Evolutionary conservation across 2,329 filamentous ascomycete species (phyloP), one percentile per base, ranked within the genome.

Genomic region (Penicillium sp.): DNA sequence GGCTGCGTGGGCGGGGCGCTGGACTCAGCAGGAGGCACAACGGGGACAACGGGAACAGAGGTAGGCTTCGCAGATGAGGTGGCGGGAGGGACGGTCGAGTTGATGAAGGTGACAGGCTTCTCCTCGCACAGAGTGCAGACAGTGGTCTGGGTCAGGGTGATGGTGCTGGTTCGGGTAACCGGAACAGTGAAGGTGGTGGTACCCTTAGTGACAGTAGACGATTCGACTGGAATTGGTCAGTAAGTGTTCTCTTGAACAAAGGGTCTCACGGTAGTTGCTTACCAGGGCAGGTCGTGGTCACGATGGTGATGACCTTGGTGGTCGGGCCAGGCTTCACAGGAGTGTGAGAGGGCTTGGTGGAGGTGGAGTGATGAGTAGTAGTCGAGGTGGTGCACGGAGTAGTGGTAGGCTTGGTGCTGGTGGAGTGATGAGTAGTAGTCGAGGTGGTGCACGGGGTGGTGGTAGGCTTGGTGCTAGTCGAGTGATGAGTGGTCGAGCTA

Each of bases 211-310:
- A 72, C 61, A 51, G 64, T 60, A 22, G 71, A 66, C 17, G 64
- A 63, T 57, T 71, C 69, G 55, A 74, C 72, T 71, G 25, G 54
- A 35, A 2, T 25, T 22, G 22, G 48, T 65, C 55, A 65, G 54
- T 17, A 51, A n/a, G 28, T 25, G 3, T 12, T 57, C 15, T 20
- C 37, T 50, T 34, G 37, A 25, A 12, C 17, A n/a, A 25, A 20
- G 42, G 61, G n/a, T 20, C 20, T 1, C 37, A 28, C 57, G 34
- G 58, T 38, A 37, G 38, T 31, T 28, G 31, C 71, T 63, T 70
- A 75, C 73, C 69, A 60, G 74, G 73, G 67, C 67, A 71, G 52
- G 63, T 64, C 41, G 74, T 76, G 58, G 74, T 76, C 60, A 71
- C 67, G 55, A 61, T 66, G 28, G 73, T 76, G 56, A 69, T 67